These are phyloP conservation scores for Phytophthora cryptogea DNA, from an alignment of 352 stramenopile genomes.

Conservation along the genomic window DNA sequence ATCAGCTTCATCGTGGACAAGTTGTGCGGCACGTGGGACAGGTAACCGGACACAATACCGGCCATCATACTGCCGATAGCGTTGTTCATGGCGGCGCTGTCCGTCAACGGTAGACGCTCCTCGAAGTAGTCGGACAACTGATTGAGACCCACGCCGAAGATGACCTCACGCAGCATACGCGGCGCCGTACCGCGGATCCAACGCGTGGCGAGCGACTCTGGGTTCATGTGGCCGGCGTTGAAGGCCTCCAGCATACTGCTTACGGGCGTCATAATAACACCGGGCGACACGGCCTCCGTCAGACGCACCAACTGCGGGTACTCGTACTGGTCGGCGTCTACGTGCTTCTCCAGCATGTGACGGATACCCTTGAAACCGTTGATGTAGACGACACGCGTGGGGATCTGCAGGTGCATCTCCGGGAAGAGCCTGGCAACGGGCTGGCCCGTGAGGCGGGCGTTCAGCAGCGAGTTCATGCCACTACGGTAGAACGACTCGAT, in stretches of 20 bases:
- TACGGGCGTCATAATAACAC: constrained; percentile 94
- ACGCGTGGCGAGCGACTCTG: constrained; percentile 83
- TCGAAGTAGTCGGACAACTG: constrained; percentile 95
- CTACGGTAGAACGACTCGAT: constrained; percentile 94
- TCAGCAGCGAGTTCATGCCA: constrained; percentile 92
- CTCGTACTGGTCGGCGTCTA: constrained; percentile 82
- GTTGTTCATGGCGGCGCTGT: constrained; percentile 84
- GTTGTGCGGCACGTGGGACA: constrained; percentile 96
- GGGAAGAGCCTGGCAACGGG: constrained; percentile 87
- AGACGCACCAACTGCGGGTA: constrained; percentile 83
- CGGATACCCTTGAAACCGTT: constrained; percentile 93
- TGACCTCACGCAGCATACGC: constrained; percentile 89
- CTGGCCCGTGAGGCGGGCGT: constrained; percentile 84
- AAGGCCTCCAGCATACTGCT: constrained; percentile 92
- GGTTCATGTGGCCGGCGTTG: constrained; percentile 94
- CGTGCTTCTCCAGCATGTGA: constrained; percentile 84
- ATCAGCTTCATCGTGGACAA: constrained; percentile 96
- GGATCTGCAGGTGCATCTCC: constrained; percentile 95
- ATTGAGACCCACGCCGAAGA: constrained; percentile 94
- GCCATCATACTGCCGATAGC: constrained; percentile 86
- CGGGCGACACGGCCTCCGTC: constrained; percentile 80
- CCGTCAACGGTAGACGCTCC: constrained; percentile 80
- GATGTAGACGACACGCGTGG: constrained; percentile 92
- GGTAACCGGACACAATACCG: constrained; percentile 92
- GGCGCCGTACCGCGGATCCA: constrained; percentile 91